phyloP scores from a whole-genome alignment of 345 rosid genomes.

The Populus ilicifolia region DNA sequence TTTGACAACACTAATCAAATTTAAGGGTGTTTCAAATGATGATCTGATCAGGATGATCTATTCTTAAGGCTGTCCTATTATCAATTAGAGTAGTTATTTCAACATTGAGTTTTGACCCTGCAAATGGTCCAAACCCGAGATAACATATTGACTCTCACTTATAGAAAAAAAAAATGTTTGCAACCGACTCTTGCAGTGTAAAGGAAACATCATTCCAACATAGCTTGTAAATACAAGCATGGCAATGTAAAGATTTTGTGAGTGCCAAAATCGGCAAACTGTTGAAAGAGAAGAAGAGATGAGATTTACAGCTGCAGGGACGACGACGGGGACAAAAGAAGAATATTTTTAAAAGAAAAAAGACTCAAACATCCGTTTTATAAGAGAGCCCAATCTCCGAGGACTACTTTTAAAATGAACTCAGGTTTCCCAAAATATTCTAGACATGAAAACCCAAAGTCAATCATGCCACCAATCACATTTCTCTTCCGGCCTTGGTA shows the following conservation, averaged over 20 bases:
- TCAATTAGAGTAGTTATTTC: not conserved
- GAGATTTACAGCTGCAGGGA: not conserved
- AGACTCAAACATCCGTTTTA: conserved; percentile 2
- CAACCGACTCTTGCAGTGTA: not conserved
- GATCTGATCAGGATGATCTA: too few species aligned
- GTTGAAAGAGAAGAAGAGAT: conserved; percentile 5
- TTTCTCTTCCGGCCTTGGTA: conserved; percentile 1
- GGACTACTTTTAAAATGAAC: conserved; percentile 2
- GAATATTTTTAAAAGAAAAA: not conserved
- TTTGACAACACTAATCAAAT: too few species aligned
- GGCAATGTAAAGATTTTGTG: conserved; percentile 6
- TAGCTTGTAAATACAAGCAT: conserved; percentile 6
- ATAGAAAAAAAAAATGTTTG: not conserved
- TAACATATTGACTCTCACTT: not conserved
- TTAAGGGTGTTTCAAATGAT: too few species aligned
- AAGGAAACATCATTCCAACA: conserved; percentile 1
- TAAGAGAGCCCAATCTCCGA: conserved; percentile 14
- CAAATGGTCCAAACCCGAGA: not conserved
- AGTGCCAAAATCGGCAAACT: conserved; percentile 20
- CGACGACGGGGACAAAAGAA: not conserved
- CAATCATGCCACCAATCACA: conserved; percentile 4
- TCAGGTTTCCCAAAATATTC: conserved; percentile 17
- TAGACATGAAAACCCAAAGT: conserved; percentile 11
- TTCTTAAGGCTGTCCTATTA: too few species aligned
- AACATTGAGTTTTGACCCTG: not conserved